These are phyloP conservation scores for Fusarium mundagurra DNA, from an alignment of 2,329 filamentous ascomycete species.

Conservation along the genomic window DNA sequence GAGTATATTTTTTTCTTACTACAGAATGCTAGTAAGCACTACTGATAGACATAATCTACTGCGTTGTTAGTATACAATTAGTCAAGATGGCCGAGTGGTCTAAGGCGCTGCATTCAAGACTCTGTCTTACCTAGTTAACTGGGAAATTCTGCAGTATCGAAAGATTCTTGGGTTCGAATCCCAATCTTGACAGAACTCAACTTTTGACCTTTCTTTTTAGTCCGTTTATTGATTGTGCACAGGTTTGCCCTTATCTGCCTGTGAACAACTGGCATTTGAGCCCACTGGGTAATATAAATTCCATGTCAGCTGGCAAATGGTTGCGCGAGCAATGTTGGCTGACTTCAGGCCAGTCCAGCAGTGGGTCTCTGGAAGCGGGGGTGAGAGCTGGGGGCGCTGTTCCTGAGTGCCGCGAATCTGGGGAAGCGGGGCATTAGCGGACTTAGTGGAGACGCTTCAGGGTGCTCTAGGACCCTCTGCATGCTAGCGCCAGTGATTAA, in stretches of 20 bases:
- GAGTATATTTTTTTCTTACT: neutral
- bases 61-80: rapidly evolving
- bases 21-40: too few species aligned
- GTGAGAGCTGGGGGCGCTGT: neutral
- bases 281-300: neutral
- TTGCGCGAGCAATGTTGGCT: neutral
- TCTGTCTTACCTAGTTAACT: neutral
- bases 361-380: constrained; percentile 21
- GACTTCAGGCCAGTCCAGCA: neutral
- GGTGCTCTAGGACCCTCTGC: neutral
- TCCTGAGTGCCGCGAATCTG: constrained; percentile 31
- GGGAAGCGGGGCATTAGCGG: constrained; percentile 32
- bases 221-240: rapidly evolving
- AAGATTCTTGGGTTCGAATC: constrained; percentile 19
- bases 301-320: neutral
- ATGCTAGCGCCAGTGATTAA: constrained; percentile 19
- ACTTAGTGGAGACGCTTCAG: constrained; percentile 26
- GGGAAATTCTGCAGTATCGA: neutral
- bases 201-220: rapidly evolving
- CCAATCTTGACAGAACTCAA: neutral
- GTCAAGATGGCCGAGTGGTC: constrained; percentile 2
- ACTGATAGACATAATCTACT: too few species aligned
- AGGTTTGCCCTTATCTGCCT: neutral
- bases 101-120: constrained; percentile 3
- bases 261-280: too few species aligned